Base-by-base conservation (phyloP, 2,329 filamentous ascomycete species). In the Cadophora malorum region DNA sequence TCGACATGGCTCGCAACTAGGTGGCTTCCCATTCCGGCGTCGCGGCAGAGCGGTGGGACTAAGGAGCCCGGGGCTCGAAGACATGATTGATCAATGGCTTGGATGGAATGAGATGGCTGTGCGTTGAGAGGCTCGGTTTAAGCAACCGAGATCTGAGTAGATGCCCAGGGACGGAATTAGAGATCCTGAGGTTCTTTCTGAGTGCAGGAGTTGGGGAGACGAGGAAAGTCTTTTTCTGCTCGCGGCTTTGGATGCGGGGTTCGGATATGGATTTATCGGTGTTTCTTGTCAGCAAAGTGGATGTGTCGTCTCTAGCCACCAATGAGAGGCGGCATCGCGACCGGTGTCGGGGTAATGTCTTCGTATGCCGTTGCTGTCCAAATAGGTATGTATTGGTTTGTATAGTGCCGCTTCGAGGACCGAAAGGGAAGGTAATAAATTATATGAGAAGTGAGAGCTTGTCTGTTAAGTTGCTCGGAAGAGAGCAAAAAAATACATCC, bases 21-120 rank as follows among this genome's bases (percentile, higher is more conserved):
- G 73, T 41, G 73, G 70, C 55, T 75, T 75, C 19, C 75, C 75
- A 67, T 76, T 77, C 31, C 75, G 69, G 31, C 75, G 70, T 41
- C 73, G 66, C 14, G 71, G 70, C 1, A 72, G 60, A 50, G 53
- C 52, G 3, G 50, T 64, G 25, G 61, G 49, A 50, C 61, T 64
- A 38, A 67, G 58, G 35, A 50, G 28, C 10, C 52, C 23, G 33
- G 63, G 52, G 45, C 38, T 50, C 12, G 61, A 53, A 35, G 59
- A 35, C 65, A 67, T 67, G 35, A 23, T 31, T 56, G 45, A 21
- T 45, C 41, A 45, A 49, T 49, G 6, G n/a, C 12, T 2, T 49
- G 45, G 45, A 49, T 49, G 6, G n/a, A 19, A 49, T 49, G 7
- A 5, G 10, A n/a, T 49, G 19, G 45, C 19, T 49, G 28, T 56